Base-by-base conservation (phyloP, 1,139 yeast species). In the Zygoascus hellenicus region DNA sequence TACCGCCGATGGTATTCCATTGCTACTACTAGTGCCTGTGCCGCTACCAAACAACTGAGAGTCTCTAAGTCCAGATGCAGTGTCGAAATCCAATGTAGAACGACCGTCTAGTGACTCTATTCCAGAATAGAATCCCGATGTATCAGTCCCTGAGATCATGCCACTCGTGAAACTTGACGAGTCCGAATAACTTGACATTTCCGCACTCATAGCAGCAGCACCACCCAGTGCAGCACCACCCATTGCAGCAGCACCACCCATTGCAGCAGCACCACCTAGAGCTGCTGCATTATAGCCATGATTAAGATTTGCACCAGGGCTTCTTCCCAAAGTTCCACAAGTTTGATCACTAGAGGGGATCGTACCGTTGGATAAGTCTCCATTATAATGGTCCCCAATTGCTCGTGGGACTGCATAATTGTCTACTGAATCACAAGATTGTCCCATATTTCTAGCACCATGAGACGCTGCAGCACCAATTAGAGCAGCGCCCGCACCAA, bases 41-140 rank as follows among this genome's bases (percentile, higher is more conserved):
- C 14, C 39, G 17, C 39, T 36, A 11, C 39, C 39, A 36, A 19
- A 36, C 9, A 36, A 9, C 10, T 26, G 39, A 26, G 39, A 36
- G 30, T n/a, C 39, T 15, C 39, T 29, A 17, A 36, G 39, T 16
- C 16, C 39, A 10, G 39, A 36, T 6, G 15, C n/a, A 7, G 30
- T 36, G 16, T 36, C 39, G 16, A 36, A n/a, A 36, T 36, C 39
- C 7, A 36, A 19, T 5, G 30, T 36, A 6, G 39, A 36, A 5
- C 22, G 29, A 11, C 16, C 33, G 10, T 31, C 33, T 9, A 31
- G 33, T n/a, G 33, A 31, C 6, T 26, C 29, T 3, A 22, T 19
- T 3, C 16, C 14, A 13, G 30, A 11, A 19, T 19, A 36, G 15
- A 36, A 36, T 4, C 16, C 30, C 2, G 39, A 11, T 4, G 39